Evolutionary conservation across 2,329 filamentous ascomycete species (phyloP).

Genomic region (Tolypocladium nubicola): DNA sequence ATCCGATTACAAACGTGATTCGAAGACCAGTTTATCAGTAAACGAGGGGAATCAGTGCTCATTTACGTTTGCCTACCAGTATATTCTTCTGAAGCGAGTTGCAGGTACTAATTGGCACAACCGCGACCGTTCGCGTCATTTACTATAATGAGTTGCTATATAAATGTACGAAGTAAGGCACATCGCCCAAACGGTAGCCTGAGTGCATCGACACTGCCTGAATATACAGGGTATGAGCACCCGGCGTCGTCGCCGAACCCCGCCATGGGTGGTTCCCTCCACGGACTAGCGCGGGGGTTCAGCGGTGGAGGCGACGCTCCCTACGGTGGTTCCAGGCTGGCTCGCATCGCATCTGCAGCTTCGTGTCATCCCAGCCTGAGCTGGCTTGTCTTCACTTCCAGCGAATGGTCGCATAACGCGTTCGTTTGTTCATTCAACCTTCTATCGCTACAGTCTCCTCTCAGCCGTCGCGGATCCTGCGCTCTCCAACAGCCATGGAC

Average conservation of each 20-base stretch:
- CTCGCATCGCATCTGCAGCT: neutral
- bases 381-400: neutral
- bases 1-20: too few species aligned
- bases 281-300: neutral
- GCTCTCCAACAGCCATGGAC: conserved; percentile 55
- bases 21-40: too few species aligned
- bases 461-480: neutral
- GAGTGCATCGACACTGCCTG: neutral
- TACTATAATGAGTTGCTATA: too few species aligned
- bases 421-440: neutral
- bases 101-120: too few species aligned
- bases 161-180: too few species aligned
- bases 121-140: too few species aligned
- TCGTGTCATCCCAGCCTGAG: neutral
- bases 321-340: neutral
- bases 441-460: neutral
- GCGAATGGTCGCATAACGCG: neutral
- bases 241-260: neutral
- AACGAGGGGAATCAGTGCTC: too few species aligned
- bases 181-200: too few species aligned
- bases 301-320: neutral
- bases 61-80: too few species aligned
- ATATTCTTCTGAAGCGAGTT: too few species aligned
- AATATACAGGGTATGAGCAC: neutral
- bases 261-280: neutral